Evolutionary conservation across 108 stramenopile species (phyloP), one percentile per base, ranked within the genome.

Genomic region (Discostella stelligeroides): DNA sequence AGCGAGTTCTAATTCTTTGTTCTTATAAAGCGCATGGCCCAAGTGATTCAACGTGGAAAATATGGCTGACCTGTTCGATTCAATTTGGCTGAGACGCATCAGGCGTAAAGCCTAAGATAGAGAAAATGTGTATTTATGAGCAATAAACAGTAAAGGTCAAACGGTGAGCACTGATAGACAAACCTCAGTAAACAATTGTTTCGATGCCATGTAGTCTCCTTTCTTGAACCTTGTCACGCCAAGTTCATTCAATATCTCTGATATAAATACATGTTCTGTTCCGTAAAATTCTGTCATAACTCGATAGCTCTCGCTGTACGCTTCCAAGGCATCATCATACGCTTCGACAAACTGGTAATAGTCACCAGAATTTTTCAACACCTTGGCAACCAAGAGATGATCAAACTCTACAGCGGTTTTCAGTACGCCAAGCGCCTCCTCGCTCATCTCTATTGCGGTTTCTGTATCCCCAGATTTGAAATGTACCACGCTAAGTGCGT

Each of bases 11-110:
- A 81, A 46, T 17, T 81, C 75, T 50, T 76, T 76, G 63, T 66
- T 72, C 54, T 81, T 81, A 47, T 72, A 81, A 8, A 72, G 56
- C 7, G 80, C 80, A 42, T 81, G 80, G 17, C 80, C 80, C 29
- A 81, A 55, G 58, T 81, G 75, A 59, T 42, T 81, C 46, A 81
- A 58, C 11, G 80, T 81, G n/a, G 75, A 55, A 46, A 69, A 81
- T 41, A 81, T 65, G 17, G 55, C 40, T 42, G 80, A 76, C 28
- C 63, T 70, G 21, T 72, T 70, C 13, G 61, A 27, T 29, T 46
- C 74, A 37, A 59, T 61, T 15, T 42, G 37, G 28, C 45, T 27
- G 43, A 66, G 63, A 15, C 75, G 75, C 75, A 81, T 81, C 9
- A 76, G 58, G 39, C 70, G 62, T 39, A 76, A 53, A 34, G 80